Conservation (phyloP, 441 rosid genomes). For the Manihot esculenta region DNA sequence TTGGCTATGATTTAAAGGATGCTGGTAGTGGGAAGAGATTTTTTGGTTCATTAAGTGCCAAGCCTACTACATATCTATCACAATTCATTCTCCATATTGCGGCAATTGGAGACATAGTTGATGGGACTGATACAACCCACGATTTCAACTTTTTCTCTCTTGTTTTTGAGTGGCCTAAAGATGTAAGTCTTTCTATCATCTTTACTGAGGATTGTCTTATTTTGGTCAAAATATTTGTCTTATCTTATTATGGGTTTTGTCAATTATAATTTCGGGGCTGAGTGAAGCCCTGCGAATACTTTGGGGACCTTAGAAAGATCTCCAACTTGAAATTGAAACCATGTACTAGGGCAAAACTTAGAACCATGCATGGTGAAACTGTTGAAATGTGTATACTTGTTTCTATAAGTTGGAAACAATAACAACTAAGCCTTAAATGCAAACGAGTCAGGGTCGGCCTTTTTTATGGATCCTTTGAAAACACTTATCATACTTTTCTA, state of each 20-base stretch:
- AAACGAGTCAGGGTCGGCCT: no score
- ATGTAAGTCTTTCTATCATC: conserved; percentile 56
- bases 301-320: background rate
- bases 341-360: background rate
- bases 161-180: conserved; percentile 98
- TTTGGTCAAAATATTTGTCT: background rate
- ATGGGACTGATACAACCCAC: conserved; percentile 98
- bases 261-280: background rate
- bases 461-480: background rate
- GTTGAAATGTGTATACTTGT: background rate
- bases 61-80: conserved; percentile 85
- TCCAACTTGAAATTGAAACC: background rate
- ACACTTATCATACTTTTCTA: background rate
- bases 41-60: conserved; percentile 76
- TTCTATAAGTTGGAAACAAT: background rate
- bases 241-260: background rate
- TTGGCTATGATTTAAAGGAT: conserved; percentile 66
- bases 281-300: background rate
- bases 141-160: conserved; percentile 98
- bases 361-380: background rate
- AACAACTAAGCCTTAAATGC: no score
- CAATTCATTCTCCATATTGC: conserved; percentile 96
- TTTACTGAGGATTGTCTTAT: conserved; percentile 17
- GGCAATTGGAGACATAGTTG: conserved; percentile 98
- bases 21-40: conserved; percentile 75